Conservation (phyloP, 176 grass and related monocot species). For the Bromus sterilis region DNA sequence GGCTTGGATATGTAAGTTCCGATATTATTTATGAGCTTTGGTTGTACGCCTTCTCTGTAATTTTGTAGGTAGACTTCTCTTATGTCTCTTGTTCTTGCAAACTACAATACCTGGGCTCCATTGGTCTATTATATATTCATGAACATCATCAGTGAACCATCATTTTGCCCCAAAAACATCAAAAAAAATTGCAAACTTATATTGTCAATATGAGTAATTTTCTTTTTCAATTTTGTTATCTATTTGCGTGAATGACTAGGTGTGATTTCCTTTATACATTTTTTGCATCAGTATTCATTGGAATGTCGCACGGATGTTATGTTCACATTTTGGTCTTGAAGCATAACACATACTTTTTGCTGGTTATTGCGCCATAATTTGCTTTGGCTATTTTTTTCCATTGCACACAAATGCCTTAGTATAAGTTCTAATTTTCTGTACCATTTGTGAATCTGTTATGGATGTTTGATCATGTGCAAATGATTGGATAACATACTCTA, state of each 20-base stretch:
- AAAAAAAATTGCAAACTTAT: not conserved
- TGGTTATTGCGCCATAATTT: not conserved
- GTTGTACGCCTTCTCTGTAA: not conserved
- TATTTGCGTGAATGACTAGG: not conserved
- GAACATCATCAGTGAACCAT: not conserved
- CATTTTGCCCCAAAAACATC: not conserved
- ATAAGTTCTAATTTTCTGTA: not conserved
- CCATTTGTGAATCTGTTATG: not conserved
- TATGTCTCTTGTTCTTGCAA: not conserved
- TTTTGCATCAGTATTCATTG: not conserved
- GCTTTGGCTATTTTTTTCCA: not conserved
- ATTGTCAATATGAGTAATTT: not conserved
- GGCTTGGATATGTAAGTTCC: conserved; percentile 45
- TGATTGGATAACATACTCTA: not conserved
- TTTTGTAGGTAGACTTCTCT: not conserved
- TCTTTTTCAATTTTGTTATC: not conserved
- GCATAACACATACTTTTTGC: not conserved
- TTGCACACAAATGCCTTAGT: not conserved
- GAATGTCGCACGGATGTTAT: not conserved
- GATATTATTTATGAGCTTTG: not conserved
- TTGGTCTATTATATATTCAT: not conserved
- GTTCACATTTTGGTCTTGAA: not conserved
- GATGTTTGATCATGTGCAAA: not conserved
- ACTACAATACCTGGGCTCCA: not conserved
- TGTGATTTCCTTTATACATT: not conserved